phyloP scores from a whole-genome alignment of 371 early-diverging fungal species.

The Mucor racemosus region DNA sequence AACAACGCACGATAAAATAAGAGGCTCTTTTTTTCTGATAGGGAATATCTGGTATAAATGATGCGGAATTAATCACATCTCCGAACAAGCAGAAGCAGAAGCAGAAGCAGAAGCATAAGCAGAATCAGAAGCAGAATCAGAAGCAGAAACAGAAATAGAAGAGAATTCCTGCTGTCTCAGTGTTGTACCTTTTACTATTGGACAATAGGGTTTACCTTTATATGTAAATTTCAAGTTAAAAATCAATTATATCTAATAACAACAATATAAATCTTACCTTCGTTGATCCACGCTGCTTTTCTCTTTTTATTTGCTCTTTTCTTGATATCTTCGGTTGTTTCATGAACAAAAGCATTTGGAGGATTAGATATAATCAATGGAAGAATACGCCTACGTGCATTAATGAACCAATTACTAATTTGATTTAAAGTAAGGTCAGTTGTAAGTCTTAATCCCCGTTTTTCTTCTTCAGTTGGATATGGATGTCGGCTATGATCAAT shows the following conservation, averaged over 20 bases:
- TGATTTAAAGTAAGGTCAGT: conserved; percentile 71
- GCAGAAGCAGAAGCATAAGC: too few species aligned
- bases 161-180: neutral
- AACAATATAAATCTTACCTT: neutral
- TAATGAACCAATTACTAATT: conserved; percentile 85
- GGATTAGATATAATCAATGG: conserved; percentile 33
- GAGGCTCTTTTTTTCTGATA: neutral
- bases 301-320: conserved; percentile 6
- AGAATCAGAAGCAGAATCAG: too few species aligned
- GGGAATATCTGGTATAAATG: neutral
- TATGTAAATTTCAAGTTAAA: neutral
- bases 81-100: neutral
- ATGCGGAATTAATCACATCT: neutral
- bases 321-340: conserved; percentile 1
- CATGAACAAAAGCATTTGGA: conserved; percentile 2
- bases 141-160: too few species aligned
- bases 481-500: conserved; percentile 71
- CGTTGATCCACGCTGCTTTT: conserved; percentile 5
- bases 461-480: conserved; percentile 78
- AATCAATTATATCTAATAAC: neutral
- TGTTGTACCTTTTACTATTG: neutral
- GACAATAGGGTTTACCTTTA: neutral
- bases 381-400: conserved; percentile 68
- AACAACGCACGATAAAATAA: neutral
- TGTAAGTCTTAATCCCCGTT: conserved; percentile 52